phyloP scores from a whole-genome alignment of 2,329 filamentous ascomycete genomes.

The Epichloe brachyelytri region DNA sequence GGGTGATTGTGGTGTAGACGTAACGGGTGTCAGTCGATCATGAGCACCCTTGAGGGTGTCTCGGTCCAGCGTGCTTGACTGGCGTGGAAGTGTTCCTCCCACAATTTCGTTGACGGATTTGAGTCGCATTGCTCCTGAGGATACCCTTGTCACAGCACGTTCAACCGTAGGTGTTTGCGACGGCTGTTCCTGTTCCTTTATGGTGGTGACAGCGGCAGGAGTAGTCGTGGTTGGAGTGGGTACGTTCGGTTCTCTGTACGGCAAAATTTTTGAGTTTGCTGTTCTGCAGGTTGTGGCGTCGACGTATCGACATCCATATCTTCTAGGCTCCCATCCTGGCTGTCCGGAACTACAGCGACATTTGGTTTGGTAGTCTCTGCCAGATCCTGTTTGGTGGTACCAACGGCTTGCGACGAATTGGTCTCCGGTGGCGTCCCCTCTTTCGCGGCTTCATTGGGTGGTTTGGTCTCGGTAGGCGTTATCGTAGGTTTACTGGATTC shows the following conservation, averaged over 20 bases:
- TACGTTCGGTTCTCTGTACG: slow-evolving; percentile 1
- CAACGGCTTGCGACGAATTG: background rate
- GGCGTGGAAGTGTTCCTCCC: slow-evolving; percentile 38
- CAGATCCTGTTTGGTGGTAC: background rate
- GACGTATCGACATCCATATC: slow-evolving; percentile 24
- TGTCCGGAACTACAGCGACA: slow-evolving; percentile 20
- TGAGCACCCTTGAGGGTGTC: slow-evolving; percentile 16
- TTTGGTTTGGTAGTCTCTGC: background rate
- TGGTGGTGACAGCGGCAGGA: slow-evolving; percentile 1
- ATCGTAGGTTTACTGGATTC: slow-evolving; percentile 25
- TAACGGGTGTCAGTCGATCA: slow-evolving; percentile 27
- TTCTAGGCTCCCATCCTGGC: slow-evolving; percentile 20
- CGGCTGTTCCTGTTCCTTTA: slow-evolving; percentile 1
- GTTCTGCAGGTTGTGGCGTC: slow-evolving; percentile 8
- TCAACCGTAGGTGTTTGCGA: slow-evolving; percentile 17
- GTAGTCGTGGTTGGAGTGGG: slow-evolving; percentile 6
- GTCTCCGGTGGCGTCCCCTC: background rate
- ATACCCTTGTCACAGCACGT: slow-evolving; percentile 55
- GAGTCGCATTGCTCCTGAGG: slow-evolving; percentile 55
- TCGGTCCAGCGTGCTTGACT: slow-evolving; percentile 22
- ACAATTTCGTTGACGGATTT: slow-evolving; percentile 65
- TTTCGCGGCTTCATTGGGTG: slow-evolving; percentile 2
- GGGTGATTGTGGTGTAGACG: slow-evolving; percentile 31
- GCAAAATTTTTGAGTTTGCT: slow-evolving; percentile 6
- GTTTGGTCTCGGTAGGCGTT: slow-evolving; percentile 9